Base-by-base conservation (phyloP, 164 flowering plant genomes). In the Amborella trichopoda region DNA sequence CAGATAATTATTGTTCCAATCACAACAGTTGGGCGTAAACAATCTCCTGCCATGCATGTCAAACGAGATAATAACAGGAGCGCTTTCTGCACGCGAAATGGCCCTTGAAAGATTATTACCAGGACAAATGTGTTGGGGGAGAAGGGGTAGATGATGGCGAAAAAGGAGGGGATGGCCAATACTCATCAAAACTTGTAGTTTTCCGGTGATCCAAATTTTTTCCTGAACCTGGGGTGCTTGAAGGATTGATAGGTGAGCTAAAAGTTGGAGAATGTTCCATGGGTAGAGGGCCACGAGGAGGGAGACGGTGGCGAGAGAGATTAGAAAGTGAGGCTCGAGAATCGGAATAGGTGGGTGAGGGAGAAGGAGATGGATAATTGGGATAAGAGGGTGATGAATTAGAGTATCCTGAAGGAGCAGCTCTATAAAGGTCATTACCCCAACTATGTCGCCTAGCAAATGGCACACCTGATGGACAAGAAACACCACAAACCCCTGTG, bases 381-480 rank as follows among this genome's bases (percentile, higher is more conserved):
- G 40, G 6, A 37, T 14, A 21, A 37, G 40, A 37, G 19, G 40
- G 40, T n/a, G 40, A 21, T 21, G 71, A 55, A 20, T 79, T 84
- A 4, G 76, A 74, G 54, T 72, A 61, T 20, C 49, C 17, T 16
- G 70, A 69, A 26, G 88, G 74, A 18, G 78, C 71, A 11, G 76
- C 74, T 49, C 65, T 66, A 49, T 55, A 65, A 28, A 45, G 56
- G 50, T 77, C 91, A 66, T 62, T 65, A 58, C 91, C 66, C 91
- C 94, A 83, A 59, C 95, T 86, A 57, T 83, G 89, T 17, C 76
- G 67, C 62, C 97, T 70, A 30, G 66, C 62, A 60, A 79, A 73
- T 34, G 83, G 81, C 24, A 69, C 58, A 26, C 66, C 70, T 16
- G 78, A 62, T 24, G 79, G 71, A 37, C 10, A 37, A n/a, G 40